Conservation (phyloP, 768 basidiomycete species). For the Agaricus subrufescens region DNA sequence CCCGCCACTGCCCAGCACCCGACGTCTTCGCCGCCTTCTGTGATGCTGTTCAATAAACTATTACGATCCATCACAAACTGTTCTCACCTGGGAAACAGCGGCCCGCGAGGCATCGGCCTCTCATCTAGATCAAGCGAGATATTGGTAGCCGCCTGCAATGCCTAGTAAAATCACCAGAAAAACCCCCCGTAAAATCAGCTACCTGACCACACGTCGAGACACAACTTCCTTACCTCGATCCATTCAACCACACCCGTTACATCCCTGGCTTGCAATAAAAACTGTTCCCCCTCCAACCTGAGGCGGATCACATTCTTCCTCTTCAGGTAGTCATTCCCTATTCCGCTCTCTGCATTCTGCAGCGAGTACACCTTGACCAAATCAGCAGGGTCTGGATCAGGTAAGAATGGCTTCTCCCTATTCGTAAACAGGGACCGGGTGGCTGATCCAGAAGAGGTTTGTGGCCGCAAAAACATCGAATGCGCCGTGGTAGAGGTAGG, state of each 20-base stretch:
- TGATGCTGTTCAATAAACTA: neutral
- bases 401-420: slow-evolving; percentile 17
- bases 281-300: slow-evolving; percentile 93
- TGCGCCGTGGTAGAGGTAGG: slow-evolving; percentile 5
- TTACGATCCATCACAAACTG: slow-evolving; percentile 9
- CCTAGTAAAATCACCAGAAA: no score
- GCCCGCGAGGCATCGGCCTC: slow-evolving; percentile 87
- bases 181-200: neutral
- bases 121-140: slow-evolving; percentile 90
- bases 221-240: slow-evolving; percentile 72
- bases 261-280: slow-evolving; percentile 84
- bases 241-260: slow-evolving; percentile 85
- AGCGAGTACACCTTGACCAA: slow-evolving; percentile 73
- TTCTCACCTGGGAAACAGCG: slow-evolving; percentile 73
- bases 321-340: slow-evolving; percentile 94
- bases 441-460: neutral
- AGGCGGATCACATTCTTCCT: slow-evolving; percentile 91
- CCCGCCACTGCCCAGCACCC: slow-evolving; percentile 11
- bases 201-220: neutral
- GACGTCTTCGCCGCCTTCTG: slow-evolving; percentile 28
- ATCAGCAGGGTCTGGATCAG: slow-evolving; percentile 43
- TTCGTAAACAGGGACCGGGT: neutral
- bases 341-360: slow-evolving; percentile 88
- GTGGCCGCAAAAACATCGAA: slow-evolving; percentile 2
- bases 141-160: slow-evolving; percentile 85